Evolutionary conservation across 2,329 filamentous ascomycete genomes (phyloP).

Genomic region (Biscogniauxia marginata): DNA sequence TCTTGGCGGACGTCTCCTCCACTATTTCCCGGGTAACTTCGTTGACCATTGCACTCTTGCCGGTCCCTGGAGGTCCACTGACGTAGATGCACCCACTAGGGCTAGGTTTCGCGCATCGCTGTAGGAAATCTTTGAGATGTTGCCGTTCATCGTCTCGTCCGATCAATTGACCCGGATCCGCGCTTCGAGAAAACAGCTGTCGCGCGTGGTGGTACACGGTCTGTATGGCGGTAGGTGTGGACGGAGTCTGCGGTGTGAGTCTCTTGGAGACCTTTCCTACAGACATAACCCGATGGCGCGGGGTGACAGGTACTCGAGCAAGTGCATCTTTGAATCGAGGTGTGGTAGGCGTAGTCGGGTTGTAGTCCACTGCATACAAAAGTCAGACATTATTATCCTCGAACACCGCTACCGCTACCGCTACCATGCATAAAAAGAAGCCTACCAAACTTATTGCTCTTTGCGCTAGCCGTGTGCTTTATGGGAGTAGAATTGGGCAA

Average conservation of each 20-base stretch:
- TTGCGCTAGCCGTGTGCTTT: conserved; percentile 10
- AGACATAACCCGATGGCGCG: conserved; percentile 79
- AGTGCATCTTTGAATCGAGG: conserved; percentile 79
- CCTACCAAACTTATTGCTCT: conserved; percentile 20
- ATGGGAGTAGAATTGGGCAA: conserved; percentile 21
- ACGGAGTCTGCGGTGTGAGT: conserved; percentile 72
- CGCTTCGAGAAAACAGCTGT: conserved; percentile 80
- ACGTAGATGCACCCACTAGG: conserved; percentile 86
- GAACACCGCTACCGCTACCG: background rate
- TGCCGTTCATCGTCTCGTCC: conserved; percentile 70
- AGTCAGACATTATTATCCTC: conserved; percentile 9
- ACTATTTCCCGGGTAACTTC: conserved; percentile 67
- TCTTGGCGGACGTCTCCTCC: conserved; percentile 55
- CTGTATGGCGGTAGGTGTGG: conserved; percentile 64
- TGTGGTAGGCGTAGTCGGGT: conserved; percentile 67
- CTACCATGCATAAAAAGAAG: background rate
- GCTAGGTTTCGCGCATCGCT: conserved; percentile 56
- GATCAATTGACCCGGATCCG: conserved; percentile 70
- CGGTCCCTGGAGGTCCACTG: conserved; percentile 91
- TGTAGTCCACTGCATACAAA: conserved; percentile 34
- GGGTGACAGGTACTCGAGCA: conserved; percentile 70
- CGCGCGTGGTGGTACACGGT: conserved; percentile 86
- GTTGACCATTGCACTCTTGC: conserved; percentile 91
- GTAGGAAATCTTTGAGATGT: conserved; percentile 69
- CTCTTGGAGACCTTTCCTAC: conserved; percentile 74